Evolutionary conservation across 2,329 filamentous ascomycete genomes (phyloP).

Genomic region (Trichoderma semiorbis): DNA sequence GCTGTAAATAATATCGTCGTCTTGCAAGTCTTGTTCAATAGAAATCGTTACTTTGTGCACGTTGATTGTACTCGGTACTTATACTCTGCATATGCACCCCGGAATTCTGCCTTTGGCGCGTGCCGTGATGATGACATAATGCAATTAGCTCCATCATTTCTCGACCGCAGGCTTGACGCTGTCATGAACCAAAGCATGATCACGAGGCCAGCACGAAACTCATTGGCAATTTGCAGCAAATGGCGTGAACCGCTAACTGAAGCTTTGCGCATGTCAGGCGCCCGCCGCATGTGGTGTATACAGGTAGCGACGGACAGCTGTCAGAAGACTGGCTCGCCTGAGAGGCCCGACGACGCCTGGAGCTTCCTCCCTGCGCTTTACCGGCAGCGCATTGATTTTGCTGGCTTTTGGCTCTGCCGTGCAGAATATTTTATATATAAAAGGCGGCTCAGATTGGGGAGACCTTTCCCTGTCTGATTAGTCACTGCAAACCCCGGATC

Average conservation of each 20-base stretch:
- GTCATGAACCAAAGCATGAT: constrained; percentile 10
- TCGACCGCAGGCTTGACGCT: constrained; percentile 1
- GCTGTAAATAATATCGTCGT: neutral
- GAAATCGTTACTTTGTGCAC: neutral
- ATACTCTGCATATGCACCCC: neutral
- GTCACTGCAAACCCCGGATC: neutral
- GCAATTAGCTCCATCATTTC: neutral
- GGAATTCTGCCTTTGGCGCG: neutral
- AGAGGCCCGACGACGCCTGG: neutral
- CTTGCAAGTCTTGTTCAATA: neutral
- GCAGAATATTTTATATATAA: neutral
- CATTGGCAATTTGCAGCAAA: neutral
- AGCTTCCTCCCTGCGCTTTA: neutral
- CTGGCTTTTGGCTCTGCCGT: neutral
- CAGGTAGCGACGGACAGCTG: constrained; percentile 14
- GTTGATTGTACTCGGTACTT: neutral
- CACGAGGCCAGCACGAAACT: constrained; percentile 11
- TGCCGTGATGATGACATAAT: constrained; percentile 19
- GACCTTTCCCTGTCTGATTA: constrained; percentile 5
- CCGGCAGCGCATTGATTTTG: neutral
- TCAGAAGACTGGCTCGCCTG: constrained; percentile 34
- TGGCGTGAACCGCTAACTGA: constrained; percentile 6
- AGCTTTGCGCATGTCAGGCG: constrained; percentile 21
- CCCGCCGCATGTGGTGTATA: constrained; percentile 18
- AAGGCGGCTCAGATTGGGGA: neutral